A percentile compares a stretch with the other conserved stretches of the same genome.
phyloP scores from a whole-genome alignment of 2,329 filamentous ascomycete species.

The Penicillium sp. region DNA sequence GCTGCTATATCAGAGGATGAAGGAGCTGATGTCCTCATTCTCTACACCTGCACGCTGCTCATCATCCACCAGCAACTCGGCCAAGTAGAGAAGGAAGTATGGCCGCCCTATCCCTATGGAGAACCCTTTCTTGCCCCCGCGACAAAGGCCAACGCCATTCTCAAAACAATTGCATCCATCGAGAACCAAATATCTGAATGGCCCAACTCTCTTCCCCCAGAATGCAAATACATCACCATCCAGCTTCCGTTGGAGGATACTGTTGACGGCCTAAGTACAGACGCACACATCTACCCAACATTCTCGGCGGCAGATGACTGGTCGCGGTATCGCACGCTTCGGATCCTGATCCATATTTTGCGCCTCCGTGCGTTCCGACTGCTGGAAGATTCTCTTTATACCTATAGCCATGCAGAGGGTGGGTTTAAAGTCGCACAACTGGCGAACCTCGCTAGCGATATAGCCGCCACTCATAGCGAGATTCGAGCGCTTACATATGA shows the following conservation, averaged over 20 bases:
- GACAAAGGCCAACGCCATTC: neutral
- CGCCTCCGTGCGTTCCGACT: constrained; percentile 10
- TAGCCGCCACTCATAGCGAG: constrained; percentile 1
- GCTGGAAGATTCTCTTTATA: neutral
- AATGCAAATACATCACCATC: constrained; percentile 8
- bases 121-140: neutral
- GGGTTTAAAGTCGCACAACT: neutral
- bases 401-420: neutral
- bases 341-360: constrained; percentile 2
- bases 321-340: constrained; percentile 16
- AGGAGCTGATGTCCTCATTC: neutral
- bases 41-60: constrained; percentile 11
- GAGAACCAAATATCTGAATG: constrained; percentile 5
- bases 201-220: constrained; percentile 2
- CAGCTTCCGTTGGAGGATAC: constrained; percentile 4
- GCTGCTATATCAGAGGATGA: constrained; percentile 2
- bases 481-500: constrained; percentile 6
- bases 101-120: neutral
- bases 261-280: constrained; percentile 1
- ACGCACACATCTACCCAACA: constrained; percentile 11
- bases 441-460: neutral
- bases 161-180: neutral
- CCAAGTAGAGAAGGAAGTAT: neutral
- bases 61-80: constrained; percentile 8
- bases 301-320: constrained; percentile 10